These are phyloP conservation scores for Cutaneotrichosporon cyanovorans DNA, from an alignment of 1,284 basidiomycete genomes.

Conservation along the genomic window DNA sequence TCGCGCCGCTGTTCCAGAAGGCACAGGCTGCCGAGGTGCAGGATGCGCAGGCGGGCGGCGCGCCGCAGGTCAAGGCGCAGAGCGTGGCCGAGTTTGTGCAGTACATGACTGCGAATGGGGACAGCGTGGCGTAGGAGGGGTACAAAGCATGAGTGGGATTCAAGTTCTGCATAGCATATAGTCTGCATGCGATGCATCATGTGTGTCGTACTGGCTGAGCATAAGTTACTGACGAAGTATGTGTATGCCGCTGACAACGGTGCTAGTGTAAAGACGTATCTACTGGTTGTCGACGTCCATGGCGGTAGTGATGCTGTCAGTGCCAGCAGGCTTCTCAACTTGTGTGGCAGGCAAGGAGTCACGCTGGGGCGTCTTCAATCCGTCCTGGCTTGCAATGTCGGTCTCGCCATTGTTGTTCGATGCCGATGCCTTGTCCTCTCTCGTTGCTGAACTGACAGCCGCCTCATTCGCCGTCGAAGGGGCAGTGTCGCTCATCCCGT, in stretches of 20 bases:
- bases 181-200: conserved; percentile 8
- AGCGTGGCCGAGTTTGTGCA: conserved; percentile 30
- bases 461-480: background rate
- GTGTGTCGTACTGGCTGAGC: conserved; percentile 1
- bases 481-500: background rate
- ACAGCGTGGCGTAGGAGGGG: background rate
- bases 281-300: conserved; percentile 15
- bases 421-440: background rate
- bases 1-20: conserved; percentile 35
- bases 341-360: background rate
- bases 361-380: too few relatives aligned
- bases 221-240: too few relatives aligned
- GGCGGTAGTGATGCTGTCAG: background rate
- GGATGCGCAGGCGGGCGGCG: conserved; percentile 16
- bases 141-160: too few relatives aligned
- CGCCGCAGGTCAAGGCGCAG: conserved; percentile 6
- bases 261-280: background rate
- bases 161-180: too few relatives aligned
- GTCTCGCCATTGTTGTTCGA: too few relatives aligned
- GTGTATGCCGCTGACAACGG: too few relatives aligned
- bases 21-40: conserved; percentile 28
- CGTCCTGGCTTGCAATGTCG: background rate
- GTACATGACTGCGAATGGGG: conserved; percentile 40
- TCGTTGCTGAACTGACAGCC: background rate
- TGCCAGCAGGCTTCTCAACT: background rate